Conservation (phyloP, 129 eudicot genomes). For the Artemisia tridentata region DNA sequence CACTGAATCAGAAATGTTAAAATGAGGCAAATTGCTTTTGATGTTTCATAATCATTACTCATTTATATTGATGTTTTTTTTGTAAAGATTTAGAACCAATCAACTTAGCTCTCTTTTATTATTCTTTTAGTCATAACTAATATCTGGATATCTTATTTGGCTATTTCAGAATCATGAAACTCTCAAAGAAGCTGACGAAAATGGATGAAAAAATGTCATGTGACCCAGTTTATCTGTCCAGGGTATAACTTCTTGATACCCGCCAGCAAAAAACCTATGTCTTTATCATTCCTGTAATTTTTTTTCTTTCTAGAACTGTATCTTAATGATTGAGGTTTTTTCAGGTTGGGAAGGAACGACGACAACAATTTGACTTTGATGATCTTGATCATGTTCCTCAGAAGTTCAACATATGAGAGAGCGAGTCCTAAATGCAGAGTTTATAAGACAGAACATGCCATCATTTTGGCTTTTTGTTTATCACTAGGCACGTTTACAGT, state of each 20-base stretch:
- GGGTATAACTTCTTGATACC: slow-evolving; percentile 42
- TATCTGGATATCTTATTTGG: background rate
- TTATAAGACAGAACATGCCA: slow-evolving; percentile 7
- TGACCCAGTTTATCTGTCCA: slow-evolving; percentile 73
- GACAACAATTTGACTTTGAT: slow-evolving; percentile 79
- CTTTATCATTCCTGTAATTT: background rate
- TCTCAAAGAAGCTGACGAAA: slow-evolving; percentile 77
- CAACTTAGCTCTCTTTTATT: background rate
- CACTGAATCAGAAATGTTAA: slow-evolving; percentile 10
- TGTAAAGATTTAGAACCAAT: background rate
- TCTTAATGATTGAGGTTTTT: slow-evolving; percentile 1
- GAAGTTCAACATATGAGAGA: slow-evolving; percentile 65
- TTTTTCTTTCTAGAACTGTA: background rate
- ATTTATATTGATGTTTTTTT: background rate
- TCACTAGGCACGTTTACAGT: background rate
- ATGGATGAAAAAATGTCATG: slow-evolving; percentile 77
- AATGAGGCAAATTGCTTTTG: background rate
- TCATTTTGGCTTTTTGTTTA: slow-evolving; percentile 24
- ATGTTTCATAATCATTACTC: background rate
- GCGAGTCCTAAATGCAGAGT: background rate
- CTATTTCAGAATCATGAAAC: slow-evolving; percentile 66
- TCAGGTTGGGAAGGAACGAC: slow-evolving; percentile 87
- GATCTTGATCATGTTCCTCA: slow-evolving; percentile 76
- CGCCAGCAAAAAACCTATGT: background rate
- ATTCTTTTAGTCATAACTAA: slow-evolving; percentile 2